Base-by-base conservation (phyloP, 768 basidiomycete species). In the Astraeus odoratus region DNA sequence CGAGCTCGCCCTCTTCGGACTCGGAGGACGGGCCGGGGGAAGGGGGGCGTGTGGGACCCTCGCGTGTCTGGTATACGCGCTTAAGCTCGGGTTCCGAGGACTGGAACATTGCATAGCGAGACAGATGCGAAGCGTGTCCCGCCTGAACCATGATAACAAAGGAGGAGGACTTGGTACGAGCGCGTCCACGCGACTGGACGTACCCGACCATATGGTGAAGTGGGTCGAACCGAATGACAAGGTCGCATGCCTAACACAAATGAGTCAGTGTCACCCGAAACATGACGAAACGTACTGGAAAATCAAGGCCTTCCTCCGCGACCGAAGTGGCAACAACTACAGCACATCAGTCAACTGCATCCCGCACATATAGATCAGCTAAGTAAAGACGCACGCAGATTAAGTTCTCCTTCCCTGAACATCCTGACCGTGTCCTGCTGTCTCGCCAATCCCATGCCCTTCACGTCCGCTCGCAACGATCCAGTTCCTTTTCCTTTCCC, bases 271-370 rank as follows among this genome's bases (percentile, higher is more conserved):
- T 18, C 29, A 26, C 15, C 36, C 39, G 25, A 24, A 15, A 26
- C 43, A 33, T 10, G 23, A 37, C 13, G 29, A 34, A 30, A 63
- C 76, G 44, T 56, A 85, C 83, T 19, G 84, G 85, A 66, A 95
- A 90, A 60, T 95, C 91, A 15, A 95, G 73, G 0, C 92, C 92
- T 67, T 95, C 92, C 63, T 95, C 92, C 0, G 89, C 92, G 12
- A 94, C 89, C 5, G 83, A 81, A 0, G 89, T 92, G 4, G 89
- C 86, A 51, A 93, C 71, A 18, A 93, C 83, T 81, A 47, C 15
- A 27, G 47, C 31, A 42, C 24, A 34, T 36, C 13, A 10, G 3
- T 15, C 37, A 39, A 15, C 20, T 23, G n/a, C 23, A 12, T 52
- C 18, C 47, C 39, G 10, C 35, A 23, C 18, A 15, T 36, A 18